A percentile compares a stretch with the other conserved stretches of the same genome.
Evolutionary conservation across 2,329 filamentous ascomycete species (phyloP).

Genomic region (Colletotrichum echinochloae): DNA sequence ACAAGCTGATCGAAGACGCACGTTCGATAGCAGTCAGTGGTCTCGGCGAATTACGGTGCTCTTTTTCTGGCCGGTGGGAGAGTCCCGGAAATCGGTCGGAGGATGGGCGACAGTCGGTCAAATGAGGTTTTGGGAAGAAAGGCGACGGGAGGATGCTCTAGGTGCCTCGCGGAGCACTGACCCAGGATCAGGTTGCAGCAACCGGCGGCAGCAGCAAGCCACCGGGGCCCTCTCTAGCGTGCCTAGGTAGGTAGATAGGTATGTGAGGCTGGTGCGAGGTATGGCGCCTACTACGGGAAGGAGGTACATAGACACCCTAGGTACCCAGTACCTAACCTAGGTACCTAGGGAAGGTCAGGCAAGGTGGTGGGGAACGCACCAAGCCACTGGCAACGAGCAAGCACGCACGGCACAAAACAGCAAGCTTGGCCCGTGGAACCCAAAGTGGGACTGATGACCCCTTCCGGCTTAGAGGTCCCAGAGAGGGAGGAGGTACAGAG

Average conservation of each 20-base stretch:
- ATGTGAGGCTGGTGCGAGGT: slow-evolving; percentile 20
- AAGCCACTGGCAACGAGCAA: slow-evolving; percentile 35
- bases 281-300: not conserved
- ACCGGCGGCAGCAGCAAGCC: slow-evolving; percentile 28
- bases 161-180: slow-evolving; percentile 39
- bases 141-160: slow-evolving; percentile 36
- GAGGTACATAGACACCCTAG: too few species aligned
- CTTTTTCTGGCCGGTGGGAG: slow-evolving; percentile 29
- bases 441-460: slow-evolving; percentile 24
- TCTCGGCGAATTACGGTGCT: slow-evolving; percentile 22
- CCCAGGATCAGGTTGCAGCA: slow-evolving; percentile 30
- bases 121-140: slow-evolving; percentile 39
- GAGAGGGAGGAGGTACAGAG: slow-evolving; percentile 11
- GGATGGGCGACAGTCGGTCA: slow-evolving; percentile 39
- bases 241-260: not conserved
- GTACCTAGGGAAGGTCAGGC: too few species aligned
- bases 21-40: slow-evolving; percentile 6
- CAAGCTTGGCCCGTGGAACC: slow-evolving; percentile 23
- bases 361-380: slow-evolving; percentile 18
- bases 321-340: too few species aligned
- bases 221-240: slow-evolving; percentile 15
- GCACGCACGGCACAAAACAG: slow-evolving; percentile 6
- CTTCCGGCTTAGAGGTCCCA: slow-evolving; percentile 11
- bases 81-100: slow-evolving; percentile 36
- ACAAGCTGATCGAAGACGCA: not conserved